Evolutionary conservation across 2,329 filamentous ascomycete genomes (phyloP).

Genomic region (Cordyceps tenuipes): DNA sequence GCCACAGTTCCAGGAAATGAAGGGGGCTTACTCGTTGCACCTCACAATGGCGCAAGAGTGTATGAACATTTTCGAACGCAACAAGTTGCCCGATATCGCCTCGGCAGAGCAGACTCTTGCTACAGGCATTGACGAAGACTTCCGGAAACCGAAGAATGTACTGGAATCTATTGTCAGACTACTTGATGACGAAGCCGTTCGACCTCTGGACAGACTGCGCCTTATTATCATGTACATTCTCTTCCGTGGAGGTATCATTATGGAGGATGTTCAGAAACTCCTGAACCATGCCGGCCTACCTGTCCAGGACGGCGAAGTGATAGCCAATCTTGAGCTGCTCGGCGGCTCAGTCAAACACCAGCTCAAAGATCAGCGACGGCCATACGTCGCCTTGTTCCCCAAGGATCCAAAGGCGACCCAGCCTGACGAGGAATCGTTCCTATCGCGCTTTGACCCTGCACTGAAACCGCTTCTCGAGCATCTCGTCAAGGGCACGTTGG

Average conservation of each 20-base stretch:
- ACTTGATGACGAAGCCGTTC: slow-evolving; percentile 75
- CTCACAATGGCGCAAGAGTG: slow-evolving; percentile 95
- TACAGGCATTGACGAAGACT: slow-evolving; percentile 88
- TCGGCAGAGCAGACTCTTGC: slow-evolving; percentile 84
- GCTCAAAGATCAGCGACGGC: slow-evolving; percentile 68
- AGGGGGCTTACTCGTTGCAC: slow-evolving; percentile 89
- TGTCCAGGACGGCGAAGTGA: slow-evolving; percentile 60
- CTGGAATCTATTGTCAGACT: slow-evolving; percentile 77
- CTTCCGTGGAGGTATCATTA: slow-evolving; percentile 76
- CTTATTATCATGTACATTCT: slow-evolving; percentile 80
- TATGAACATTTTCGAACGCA: slow-evolving; percentile 83
- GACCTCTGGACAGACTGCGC: slow-evolving; percentile 66
- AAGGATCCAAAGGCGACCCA: slow-evolving; percentile 49
- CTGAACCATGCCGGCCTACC: slow-evolving; percentile 76
- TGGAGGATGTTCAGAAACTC: slow-evolving; percentile 75
- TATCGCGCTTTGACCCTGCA: slow-evolving; percentile 80
- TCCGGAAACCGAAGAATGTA: slow-evolving; percentile 81
- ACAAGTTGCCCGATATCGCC: slow-evolving; percentile 80
- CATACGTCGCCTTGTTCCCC: slow-evolving; percentile 61
- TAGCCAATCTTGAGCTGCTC: slow-evolving; percentile 73
- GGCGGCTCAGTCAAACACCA: slow-evolving; percentile 61
- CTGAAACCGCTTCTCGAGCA: slow-evolving; percentile 79
- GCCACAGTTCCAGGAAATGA: slow-evolving; percentile 91
- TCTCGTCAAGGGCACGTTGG: slow-evolving; percentile 57
- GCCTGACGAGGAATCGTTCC: slow-evolving; percentile 65